Base-by-base conservation (phyloP, 331 rosid genomes). In the Pyrus hybrid region DNA sequence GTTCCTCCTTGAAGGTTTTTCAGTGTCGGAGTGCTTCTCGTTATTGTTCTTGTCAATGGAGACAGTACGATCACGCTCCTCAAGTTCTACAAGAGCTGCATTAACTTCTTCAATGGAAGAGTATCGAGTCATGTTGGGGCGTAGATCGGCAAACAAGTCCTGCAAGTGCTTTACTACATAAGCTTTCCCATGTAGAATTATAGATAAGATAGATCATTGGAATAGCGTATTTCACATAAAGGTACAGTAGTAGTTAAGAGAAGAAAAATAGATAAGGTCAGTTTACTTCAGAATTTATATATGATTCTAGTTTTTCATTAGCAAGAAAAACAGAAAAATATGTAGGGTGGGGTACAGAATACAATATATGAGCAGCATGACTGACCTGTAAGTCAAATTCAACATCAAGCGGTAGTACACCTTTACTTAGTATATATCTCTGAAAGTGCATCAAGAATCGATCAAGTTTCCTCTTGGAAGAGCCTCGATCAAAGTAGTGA, bases 341-440 rank as follows among this genome's bases (percentile, higher is more conserved):
- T 11, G 41, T 13, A 14, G 41, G 66, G 23, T 32, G 26, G 26
- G 16, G 53, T 41, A 7, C 63, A 51, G 63, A 58, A 21, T 73
- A 22, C 23, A 63, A 22, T 25, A 35, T 37, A 63, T 29, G 58
- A 63, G 76, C 49, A 37, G 81, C 67, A 54, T 23, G 62, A 86
- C 95, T 80, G 45, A 88, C 99, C 99, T 95, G 99, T 58, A 95
- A 79, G 80, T 95, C 99, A 77, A 95, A 95, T 81, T 95, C 99
- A 41, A 95, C 65, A 77, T 95, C 99, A 80, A 95, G 87, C 6
- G 99, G 99, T 25, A 92, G 75, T 70, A 86, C 87, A 70, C 92
- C 97, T 86, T 95, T 95, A 85, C 97, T 88, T 81, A 95, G 89
- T 77, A 95, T 85, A 84, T 95, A 92, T 82, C 95, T 85, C 87